Evolutionary conservation across 768 basidiomycete species (phyloP), one percentile per base, ranked within the genome.

Genomic region (Lactifluus echinatus): DNA sequence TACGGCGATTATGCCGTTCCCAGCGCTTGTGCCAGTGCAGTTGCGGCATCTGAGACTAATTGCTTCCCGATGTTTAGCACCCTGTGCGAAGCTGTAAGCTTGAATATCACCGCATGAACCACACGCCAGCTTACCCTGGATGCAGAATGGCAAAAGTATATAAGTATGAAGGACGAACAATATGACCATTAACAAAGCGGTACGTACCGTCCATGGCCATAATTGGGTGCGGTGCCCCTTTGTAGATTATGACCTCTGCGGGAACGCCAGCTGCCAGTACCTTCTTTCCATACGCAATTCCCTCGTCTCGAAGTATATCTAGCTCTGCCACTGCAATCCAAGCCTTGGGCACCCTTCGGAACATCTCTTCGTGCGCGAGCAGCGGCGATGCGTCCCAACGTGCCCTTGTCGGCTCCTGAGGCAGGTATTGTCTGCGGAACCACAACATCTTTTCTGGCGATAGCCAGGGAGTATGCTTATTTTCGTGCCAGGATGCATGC

Each of bases 331-430:
- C 79, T 0, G 71, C 83, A 40, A 87, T 76, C 80, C 80, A 87
- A 4, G 83, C 76, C 14, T 72, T 75, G 0, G 84, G 84, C 2
- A 75, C 69, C 54, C 76, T 77, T 47, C 66, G 68, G 57, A 87
- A 67, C 33, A 79, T 66, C 33, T 75, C 76, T 10, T 76, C 75
- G 0, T 85, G 82, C 1, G 85, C 86, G 46, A 85, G 82, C n/a
- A 83, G 72, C 0, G 87, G 86, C 3, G 85, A 87, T 24, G 78
- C 80, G 57, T 84, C 82, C 83, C 84, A 87, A 48, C 82, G 80
- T 0, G 72, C 71, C 72, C 79, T 75, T 54, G 87, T 84, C 37
- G 69, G 74, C 59, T 75, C 66, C 56, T 83, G 79, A 0, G 87
- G 85, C 11, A 86, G 73, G 66, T 89, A 90, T 63, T 83, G 80